Conservation (phyloP, 2,329 filamentous ascomycete species). For the Sporothrix luriei region DNA sequence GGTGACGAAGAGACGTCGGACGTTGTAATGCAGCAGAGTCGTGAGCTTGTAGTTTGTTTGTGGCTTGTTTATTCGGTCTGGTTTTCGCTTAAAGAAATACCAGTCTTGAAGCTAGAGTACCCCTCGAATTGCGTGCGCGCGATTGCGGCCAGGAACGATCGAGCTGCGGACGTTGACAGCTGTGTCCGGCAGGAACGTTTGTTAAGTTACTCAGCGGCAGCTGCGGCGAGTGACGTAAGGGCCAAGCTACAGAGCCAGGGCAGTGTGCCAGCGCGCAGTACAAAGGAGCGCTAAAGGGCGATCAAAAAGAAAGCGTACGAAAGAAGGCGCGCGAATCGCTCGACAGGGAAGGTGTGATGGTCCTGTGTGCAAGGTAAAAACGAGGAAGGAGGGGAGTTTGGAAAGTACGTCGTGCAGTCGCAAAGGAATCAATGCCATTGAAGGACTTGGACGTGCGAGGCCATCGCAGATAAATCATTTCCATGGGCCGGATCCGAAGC, state of each 20-base stretch:
- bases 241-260: neutral
- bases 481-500: neutral
- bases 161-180: neutral
- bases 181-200: conserved; percentile 13
- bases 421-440: neutral
- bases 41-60: neutral
- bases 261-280: neutral
- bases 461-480: neutral
- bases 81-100: neutral
- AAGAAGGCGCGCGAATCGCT: neutral
- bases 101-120: neutral
- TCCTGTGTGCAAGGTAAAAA: neutral
- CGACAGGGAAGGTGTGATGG: conserved; percentile 19
- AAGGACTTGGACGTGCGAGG: neutral
- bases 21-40: neutral
- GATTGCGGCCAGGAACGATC: conserved; percentile 13
- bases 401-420: neutral
- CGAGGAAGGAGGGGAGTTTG: too few species aligned
- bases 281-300: neutral
- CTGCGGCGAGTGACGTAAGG: conserved; percentile 17
- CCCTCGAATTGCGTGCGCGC: neutral
- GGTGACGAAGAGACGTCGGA: too few species aligned
- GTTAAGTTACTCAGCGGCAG: conserved; percentile 23
- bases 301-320: neutral
- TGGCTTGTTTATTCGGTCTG: neutral